A percentile compares a stretch with the other conserved stretches of the same genome.
phyloP scores from a whole-genome alignment of 768 basidiomycete genomes.

The Coprinopsis sp. region DNA sequence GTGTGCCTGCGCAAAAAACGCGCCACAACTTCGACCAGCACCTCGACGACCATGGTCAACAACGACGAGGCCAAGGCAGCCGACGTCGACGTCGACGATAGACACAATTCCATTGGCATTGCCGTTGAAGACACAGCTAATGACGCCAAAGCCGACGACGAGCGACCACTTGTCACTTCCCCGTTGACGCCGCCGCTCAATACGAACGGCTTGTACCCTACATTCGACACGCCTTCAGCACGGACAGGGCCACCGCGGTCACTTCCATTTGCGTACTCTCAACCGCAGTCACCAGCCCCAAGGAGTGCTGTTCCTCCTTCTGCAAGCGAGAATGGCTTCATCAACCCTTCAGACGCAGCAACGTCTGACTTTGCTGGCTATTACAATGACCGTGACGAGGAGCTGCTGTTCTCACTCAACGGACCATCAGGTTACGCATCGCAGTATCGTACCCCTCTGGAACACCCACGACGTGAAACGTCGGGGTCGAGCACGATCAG shows the following conservation, averaged over 20 bases:
- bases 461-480: constrained; percentile 26
- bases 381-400: constrained; percentile 1
- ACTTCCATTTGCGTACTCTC: constrained; percentile 59
- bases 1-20: no score
- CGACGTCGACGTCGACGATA: no score
- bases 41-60: no score
- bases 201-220: background rate
- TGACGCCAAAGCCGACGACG: no score
- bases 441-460: constrained; percentile 62
- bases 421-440: constrained; percentile 13
- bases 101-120: no score
- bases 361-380: background rate
- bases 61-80: no score
- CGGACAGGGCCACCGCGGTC: constrained; percentile 75
- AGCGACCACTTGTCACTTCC: no score
- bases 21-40: no score
- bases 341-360: constrained; percentile 16
- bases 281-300: constrained; percentile 36
- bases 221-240: constrained; percentile 48
- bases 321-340: constrained; percentile 12
- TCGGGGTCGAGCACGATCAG: constrained; percentile 27
- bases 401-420: background rate
- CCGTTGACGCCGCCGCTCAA: no score
- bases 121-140: no score
- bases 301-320: constrained; percentile 7